Evolutionary conservation across 2,329 filamentous ascomycete species (phyloP).

Genomic region (Botrytis elliptica): DNA sequence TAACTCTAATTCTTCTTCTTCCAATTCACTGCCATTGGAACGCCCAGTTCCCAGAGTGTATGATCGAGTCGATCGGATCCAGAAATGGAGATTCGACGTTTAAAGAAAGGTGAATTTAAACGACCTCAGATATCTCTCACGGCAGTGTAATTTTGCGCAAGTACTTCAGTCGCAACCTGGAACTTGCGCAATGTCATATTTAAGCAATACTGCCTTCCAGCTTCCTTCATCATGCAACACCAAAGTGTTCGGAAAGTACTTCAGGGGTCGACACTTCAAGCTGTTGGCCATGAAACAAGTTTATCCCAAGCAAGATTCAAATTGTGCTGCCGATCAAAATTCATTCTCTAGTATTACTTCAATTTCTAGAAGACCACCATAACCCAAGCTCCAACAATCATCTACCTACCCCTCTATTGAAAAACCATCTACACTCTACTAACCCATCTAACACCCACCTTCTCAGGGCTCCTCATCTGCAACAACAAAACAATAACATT

Average conservation of each 20-base stretch:
- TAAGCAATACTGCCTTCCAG: not conserved
- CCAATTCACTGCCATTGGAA: not conserved
- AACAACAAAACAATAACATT: conserved; percentile 26
- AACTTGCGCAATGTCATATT: no score
- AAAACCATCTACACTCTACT: not conserved
- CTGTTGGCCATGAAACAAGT: no score
- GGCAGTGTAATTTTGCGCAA: not conserved
- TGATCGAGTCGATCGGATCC: not conserved
- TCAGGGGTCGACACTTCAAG: no score
- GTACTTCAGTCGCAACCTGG: no score
- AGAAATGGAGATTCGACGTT: not conserved
- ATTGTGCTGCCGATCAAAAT: no score
- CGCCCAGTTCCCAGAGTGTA: not conserved
- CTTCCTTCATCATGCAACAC: no score
- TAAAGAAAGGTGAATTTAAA: not conserved
- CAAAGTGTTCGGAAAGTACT: no score
- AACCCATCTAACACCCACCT: conserved; percentile 26
- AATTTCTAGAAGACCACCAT: not conserved
- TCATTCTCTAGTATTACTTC: not conserved
- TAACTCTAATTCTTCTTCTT: not conserved
- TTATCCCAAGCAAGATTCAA: no score
- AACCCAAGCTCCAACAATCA: not conserved
- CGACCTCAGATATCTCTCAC: not conserved
- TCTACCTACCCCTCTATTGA: not conserved
- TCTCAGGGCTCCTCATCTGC: conserved; percentile 28